A percentile compares a stretch with the other conserved stretches of the same genome.
These are phyloP conservation scores for Erysimum cheiranthoides DNA, from an alignment of 345 rosid genomes.

Conservation along the genomic window DNA sequence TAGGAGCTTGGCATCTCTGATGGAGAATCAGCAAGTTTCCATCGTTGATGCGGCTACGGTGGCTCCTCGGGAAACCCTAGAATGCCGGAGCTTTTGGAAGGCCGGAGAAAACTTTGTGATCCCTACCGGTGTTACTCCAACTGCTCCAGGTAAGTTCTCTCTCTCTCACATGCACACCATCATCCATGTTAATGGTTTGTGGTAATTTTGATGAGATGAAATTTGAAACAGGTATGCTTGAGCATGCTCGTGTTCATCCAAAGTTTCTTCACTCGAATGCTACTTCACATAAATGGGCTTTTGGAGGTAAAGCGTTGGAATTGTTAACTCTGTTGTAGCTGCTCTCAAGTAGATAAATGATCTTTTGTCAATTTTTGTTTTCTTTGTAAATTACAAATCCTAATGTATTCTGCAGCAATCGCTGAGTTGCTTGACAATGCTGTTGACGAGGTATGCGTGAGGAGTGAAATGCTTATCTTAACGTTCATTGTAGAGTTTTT, in stretches of 20 bases:
- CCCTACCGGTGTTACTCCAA: constrained; percentile 40
- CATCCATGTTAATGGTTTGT: not conserved
- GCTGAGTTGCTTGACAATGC: constrained; percentile 97
- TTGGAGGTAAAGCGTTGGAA: constrained; percentile 64
- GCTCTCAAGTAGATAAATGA: not conserved
- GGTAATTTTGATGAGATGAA: not conserved
- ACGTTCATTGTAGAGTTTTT: not conserved
- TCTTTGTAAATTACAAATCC: not conserved
- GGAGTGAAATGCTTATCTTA: not conserved
- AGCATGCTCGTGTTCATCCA: constrained; percentile 94
- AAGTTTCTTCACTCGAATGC: constrained; percentile 98
- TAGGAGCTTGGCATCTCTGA: constrained; percentile 19
- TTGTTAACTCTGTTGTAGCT: not conserved
- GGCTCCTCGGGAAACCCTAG: constrained; percentile 45
- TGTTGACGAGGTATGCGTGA: constrained; percentile 78
- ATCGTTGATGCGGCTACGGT: constrained; percentile 25
- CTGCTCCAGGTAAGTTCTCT: constrained; percentile 1
- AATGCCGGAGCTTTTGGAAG: constrained; percentile 83
- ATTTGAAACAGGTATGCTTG: constrained; percentile 57
- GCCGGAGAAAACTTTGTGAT: constrained; percentile 60
- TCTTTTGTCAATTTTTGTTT: not conserved
- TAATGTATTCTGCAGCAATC: constrained; percentile 64
- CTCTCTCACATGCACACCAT: not conserved
- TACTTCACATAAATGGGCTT: constrained; percentile 97
- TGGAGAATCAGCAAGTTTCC: constrained; percentile 31